A percentile compares a stretch with the other conserved stretches of the same genome.
These are phyloP conservation scores for Monosporascus sp. DNA, from an alignment of 2,329 filamentous ascomycete genomes.

Conservation along the genomic window DNA sequence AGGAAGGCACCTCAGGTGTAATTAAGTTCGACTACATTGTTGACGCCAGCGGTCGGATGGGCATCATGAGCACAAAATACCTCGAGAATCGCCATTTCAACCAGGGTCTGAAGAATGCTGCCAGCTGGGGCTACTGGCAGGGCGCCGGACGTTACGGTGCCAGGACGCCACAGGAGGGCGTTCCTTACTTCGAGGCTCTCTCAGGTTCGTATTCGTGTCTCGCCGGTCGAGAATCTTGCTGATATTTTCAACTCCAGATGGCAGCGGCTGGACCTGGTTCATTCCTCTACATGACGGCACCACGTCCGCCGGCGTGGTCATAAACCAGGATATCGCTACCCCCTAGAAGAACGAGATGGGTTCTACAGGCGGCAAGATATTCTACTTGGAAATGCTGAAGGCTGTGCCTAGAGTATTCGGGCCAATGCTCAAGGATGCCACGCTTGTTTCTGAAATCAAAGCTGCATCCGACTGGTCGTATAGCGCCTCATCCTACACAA, in stretches of 20 bases:
- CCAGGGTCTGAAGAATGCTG: constrained; percentile 42
- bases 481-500: constrained; percentile 36
- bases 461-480: constrained; percentile 42
- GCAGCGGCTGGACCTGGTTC: constrained; percentile 44
- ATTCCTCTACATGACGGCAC: constrained; percentile 46
- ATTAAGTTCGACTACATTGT: constrained; percentile 43
- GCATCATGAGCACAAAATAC: constrained; percentile 43
- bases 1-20: constrained; percentile 30
- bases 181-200: constrained; percentile 41
- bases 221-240: too few species aligned
- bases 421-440: constrained; percentile 26
- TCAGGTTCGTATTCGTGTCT: neutral
- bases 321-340: constrained; percentile 31
- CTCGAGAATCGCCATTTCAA: constrained; percentile 43
- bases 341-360: constrained; percentile 24
- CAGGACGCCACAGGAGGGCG: constrained; percentile 25
- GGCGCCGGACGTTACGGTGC: constrained; percentile 25
- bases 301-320: constrained; percentile 37
- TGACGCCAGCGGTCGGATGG: constrained; percentile 42
- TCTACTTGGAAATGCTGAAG: constrained; percentile 31
- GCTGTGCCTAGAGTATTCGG: constrained; percentile 23
- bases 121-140: constrained; percentile 45
- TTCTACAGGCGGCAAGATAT: constrained; percentile 19
- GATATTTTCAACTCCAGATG: constrained; percentile 24
- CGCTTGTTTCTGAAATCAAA: constrained; percentile 32